Evolutionary conservation across 1,284 basidiomycete genomes (phyloP).

Genomic region (Trametes sp.): DNA sequence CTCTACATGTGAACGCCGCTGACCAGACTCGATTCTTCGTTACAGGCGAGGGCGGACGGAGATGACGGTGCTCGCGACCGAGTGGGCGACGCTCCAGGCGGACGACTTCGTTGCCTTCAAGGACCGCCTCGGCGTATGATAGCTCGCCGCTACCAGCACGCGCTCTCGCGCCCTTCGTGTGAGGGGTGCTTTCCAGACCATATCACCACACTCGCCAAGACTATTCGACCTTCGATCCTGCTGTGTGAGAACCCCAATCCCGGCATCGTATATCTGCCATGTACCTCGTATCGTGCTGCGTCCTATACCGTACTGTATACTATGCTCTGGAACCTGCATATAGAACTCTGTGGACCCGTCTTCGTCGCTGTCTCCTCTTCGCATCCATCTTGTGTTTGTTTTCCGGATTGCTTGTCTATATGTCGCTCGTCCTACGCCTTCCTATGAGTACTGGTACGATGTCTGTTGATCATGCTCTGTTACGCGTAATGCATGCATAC

Average conservation of each 20-base stretch:
- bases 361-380: background rate
- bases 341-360: background rate
- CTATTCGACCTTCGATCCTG: background rate
- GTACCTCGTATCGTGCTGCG: background rate
- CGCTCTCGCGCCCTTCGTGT: background rate
- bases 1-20: too few species aligned
- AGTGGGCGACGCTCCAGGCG: constrained; percentile 26
- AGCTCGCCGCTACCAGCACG: background rate
- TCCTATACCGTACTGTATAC: background rate
- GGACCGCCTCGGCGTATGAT: constrained; percentile 25
- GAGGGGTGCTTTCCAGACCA: background rate
- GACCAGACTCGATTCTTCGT: too few species aligned
- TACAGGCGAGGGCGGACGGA: constrained; percentile 31
- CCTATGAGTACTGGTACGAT: background rate
- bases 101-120: constrained; percentile 29
- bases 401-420: background rate
- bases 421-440: background rate
- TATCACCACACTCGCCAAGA: too few species aligned
- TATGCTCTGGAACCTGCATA: background rate
- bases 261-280: background rate
- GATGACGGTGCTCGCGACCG: constrained; percentile 25
- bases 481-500: background rate
- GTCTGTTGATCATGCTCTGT: background rate
- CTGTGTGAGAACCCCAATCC: background rate
- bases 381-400: background rate